Evolutionary conservation across 108 stramenopile species (phyloP), one percentile per base, ranked within the genome.

Genomic region (Cyclotella choctawhatcheeana): DNA sequence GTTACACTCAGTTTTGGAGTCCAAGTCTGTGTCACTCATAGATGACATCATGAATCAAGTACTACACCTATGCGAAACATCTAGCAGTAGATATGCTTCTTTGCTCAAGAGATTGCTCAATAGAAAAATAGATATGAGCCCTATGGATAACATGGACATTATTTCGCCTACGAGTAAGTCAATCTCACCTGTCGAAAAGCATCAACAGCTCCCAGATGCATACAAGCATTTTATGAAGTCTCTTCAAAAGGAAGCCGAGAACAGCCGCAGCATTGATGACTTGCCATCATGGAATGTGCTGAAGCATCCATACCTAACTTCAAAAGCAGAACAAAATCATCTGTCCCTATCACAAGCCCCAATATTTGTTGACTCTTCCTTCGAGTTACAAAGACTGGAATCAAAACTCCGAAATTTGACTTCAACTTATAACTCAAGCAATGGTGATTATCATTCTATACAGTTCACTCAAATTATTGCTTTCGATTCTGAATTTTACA

Each of bases 321-420:
- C 48, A 43, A 56, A 58, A 58, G 14, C 27, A 34, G 20, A 40
- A 44, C 20, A 32, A 21, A 30, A 51, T 16, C 60, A 78, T 37
- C 44, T 87, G 59, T 54, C 67, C 51, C 74, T 84, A 24, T 63
- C 68, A 10, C 6, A 63, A 37, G 74, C 67, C 44, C 83, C 83
- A 3, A n/a, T 32, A 5, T 84, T 74, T 74, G 52, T 84, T 2
- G 74, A 84, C 61, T 63, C 60, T 21, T 35, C 58, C 13, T 24
- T 13, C 18, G 78, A 50, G 14, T 29, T 84, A 25, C 20, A 44
- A 37, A 44, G 26, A 32, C 71, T 81, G 2, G 45, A 20, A 66
- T 40, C 66, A 1, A 77, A 72, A 67, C 52, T 84, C 3, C 45
- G 51, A 7, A 30, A 62, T 18, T 8, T 47, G 20, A 5, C 18